Evolutionary conservation across 208 protist genomes (phyloP).

Genomic region (Leishmania turanica): DNA sequence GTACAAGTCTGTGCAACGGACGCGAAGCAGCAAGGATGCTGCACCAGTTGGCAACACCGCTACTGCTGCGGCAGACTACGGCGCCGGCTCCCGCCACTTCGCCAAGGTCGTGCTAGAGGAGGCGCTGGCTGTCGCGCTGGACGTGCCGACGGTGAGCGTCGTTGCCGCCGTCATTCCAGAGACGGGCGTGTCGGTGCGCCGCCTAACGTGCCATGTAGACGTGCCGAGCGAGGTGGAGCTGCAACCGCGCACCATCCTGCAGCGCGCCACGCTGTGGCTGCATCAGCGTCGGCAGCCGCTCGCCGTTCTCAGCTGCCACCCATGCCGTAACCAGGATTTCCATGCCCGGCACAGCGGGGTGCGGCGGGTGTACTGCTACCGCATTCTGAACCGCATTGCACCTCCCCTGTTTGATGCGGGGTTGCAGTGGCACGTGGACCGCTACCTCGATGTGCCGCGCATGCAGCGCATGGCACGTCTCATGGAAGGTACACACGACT

Average conservation of each 20-base stretch:
- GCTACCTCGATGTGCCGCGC: constrained; percentile 74
- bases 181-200: constrained; percentile 76
- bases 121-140: constrained; percentile 78
- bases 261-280: constrained; percentile 85
- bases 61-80: constrained; percentile 16
- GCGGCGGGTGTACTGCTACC: constrained; percentile 87
- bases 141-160: constrained; percentile 56
- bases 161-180: constrained; percentile 79
- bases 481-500: constrained; percentile 84
- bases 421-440: constrained; percentile 89
- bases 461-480: constrained; percentile 79
- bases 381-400: constrained; percentile 90
- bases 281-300: constrained; percentile 75
- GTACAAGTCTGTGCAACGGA: constrained; percentile 69
- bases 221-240: constrained; percentile 75
- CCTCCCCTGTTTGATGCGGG: constrained; percentile 87
- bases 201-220: constrained; percentile 86
- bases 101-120: constrained; percentile 80
- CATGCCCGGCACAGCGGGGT: constrained; percentile 84
- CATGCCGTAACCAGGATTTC: constrained; percentile 79
- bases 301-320: constrained; percentile 74
- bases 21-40: not conserved
- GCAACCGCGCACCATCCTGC: constrained; percentile 86
- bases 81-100: constrained; percentile 24
- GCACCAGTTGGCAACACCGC: not conserved